Conservation (phyloP, 108 stramenopile species). For the Stephanodiscus minutulus region DNA sequence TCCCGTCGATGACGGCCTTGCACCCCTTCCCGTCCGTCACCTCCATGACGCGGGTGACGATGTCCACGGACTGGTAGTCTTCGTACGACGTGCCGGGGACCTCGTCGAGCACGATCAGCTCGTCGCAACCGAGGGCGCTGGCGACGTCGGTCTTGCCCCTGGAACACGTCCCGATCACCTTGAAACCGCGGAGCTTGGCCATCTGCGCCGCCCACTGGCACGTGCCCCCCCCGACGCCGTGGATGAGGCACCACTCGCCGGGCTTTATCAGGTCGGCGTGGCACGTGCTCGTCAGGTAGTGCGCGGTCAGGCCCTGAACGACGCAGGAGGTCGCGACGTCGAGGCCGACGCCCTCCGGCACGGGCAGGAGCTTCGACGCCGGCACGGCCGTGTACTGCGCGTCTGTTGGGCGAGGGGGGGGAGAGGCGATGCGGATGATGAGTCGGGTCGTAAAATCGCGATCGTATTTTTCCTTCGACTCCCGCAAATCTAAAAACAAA, state of each 20-base stretch:
- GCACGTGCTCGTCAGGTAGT: slow-evolving; percentile 53
- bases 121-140: slow-evolving; percentile 46
- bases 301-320: slow-evolving; percentile 70
- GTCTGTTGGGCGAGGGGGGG: background rate
- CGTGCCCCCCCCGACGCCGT: slow-evolving; percentile 67
- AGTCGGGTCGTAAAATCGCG: too few relatives aligned
- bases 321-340: slow-evolving; percentile 53
- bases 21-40: slow-evolving; percentile 59
- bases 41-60: slow-evolving; percentile 58
- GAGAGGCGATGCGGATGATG: background rate
- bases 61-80: slow-evolving; percentile 62
- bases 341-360: slow-evolving; percentile 64
- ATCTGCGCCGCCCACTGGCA: slow-evolving; percentile 74
- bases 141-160: slow-evolving; percentile 59
- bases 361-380: slow-evolving; percentile 49
- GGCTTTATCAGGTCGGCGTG: slow-evolving; percentile 52
- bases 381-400: slow-evolving; percentile 64
- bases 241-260: slow-evolving; percentile 66
- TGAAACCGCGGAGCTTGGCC: slow-evolving; percentile 61
- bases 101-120: slow-evolving; percentile 67
- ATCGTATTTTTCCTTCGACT: too few relatives aligned
- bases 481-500: too few relatives aligned
- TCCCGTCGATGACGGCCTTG: slow-evolving; percentile 69
- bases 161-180: slow-evolving; percentile 61
- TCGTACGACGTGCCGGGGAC: slow-evolving; percentile 55